Conservation (phyloP, 2,329 filamentous ascomycete species). For the Ceratocystis smalleyi region DNA sequence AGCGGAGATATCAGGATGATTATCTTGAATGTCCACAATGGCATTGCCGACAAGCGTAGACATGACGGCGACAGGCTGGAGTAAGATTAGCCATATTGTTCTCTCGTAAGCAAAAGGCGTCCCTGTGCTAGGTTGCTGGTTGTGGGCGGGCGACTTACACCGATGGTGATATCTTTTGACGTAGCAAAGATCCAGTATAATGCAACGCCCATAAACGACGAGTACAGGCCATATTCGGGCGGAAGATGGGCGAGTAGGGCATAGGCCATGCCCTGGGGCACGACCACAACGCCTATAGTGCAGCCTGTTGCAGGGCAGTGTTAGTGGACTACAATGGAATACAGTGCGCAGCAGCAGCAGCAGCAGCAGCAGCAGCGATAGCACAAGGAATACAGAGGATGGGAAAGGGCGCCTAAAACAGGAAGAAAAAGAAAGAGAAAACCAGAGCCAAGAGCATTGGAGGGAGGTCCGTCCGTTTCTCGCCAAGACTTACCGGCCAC, state of each 20-base stretch:
- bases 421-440: neutral
- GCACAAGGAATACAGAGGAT: neutral
- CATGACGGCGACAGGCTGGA: conserved; percentile 80
- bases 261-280: conserved; percentile 41
- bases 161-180: conserved; percentile 96
- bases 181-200: conserved; percentile 98
- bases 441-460: neutral
- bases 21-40: conserved; percentile 44
- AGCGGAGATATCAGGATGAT: conserved; percentile 40
- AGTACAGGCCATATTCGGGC: conserved; percentile 39
- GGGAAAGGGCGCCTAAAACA: neutral
- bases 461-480: neutral
- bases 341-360: neutral
- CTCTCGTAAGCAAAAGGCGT: conserved; percentile 5
- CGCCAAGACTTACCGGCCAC: conserved; percentile 43
- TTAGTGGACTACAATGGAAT: neutral
- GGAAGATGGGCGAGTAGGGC: conserved; percentile 33
- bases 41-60: conserved; percentile 80
- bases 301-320: conserved; percentile 19
- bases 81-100: neutral
- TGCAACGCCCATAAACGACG: conserved; percentile 88
- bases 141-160: conserved; percentile 38
- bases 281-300: conserved; percentile 38
- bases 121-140: neutral
- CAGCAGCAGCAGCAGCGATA: neutral